Base-by-base conservation (phyloP, 768 basidiomycete genomes). In the Lyophyllum atratum region DNA sequence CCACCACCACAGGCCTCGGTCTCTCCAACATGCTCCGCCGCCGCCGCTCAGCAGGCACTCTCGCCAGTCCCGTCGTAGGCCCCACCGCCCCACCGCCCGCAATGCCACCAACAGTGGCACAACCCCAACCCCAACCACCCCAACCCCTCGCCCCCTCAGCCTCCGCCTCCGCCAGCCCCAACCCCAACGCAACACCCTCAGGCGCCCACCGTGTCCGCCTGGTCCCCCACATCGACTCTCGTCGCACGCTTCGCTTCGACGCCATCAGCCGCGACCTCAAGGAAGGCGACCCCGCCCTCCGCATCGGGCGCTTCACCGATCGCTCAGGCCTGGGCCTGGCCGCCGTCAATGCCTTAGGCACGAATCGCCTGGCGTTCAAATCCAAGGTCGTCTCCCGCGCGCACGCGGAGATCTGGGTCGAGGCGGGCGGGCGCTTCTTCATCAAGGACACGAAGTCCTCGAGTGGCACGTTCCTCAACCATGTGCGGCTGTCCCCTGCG, bases 281-380 rank as follows among this genome's bases (percentile, higher is more conserved):
- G 46, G 81, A 87, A 54, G 83, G 83, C 58, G 87, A 90, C 61
- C 70, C 83, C 0, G 77, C 88, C 0, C 78, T 98, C 6, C 89
- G 93, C 59, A 93, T 98, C 60, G 96, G 96, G 3, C 85, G 96
- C 40, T 98, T 96, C 81, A 98, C 94, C 1, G 96, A 98, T 69
- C 83, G 87, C 53, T 85, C 86, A 7, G 89, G 87, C 15, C 71
- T 85, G 9, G 86, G 84, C 21, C 73, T 87, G 53, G 79, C 84
- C 17, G 84, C 85, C 15, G 83, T 86, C 59, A 86, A 88, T 64
- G 82, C 90, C 22, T 74, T 85, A 31, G 85, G 84, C 46, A 84
- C 89, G 33, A 88, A 86, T 73, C 94, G 95, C 68, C 86, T 98
- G 47, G 95, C 94, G 0, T 98, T 98, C 82, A 90, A 92, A 74